Evolutionary conservation across 176 grass and related monocot species (phyloP).

Genomic region (Musa schizocarpa): DNA sequence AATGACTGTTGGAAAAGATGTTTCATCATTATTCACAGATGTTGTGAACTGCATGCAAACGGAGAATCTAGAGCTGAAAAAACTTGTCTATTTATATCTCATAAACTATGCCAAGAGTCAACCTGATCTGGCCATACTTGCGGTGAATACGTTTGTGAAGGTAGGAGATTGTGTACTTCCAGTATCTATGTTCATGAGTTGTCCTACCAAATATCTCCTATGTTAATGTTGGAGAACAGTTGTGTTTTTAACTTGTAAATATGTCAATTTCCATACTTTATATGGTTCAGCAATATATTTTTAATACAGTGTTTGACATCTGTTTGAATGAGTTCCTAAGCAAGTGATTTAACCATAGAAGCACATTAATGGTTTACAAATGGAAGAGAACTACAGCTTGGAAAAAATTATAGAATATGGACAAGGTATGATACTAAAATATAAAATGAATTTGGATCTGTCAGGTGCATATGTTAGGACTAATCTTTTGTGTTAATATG

Average conservation of each 20-base stretch:
- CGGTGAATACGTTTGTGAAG: slow-evolving; percentile 95
- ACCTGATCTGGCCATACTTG: slow-evolving; percentile 97
- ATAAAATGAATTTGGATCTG: background rate
- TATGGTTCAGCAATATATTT: background rate
- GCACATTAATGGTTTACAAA: background rate
- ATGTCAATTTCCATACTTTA: background rate
- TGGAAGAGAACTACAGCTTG: background rate
- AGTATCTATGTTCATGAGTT: background rate
- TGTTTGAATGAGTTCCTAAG: background rate
- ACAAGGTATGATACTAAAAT: background rate
- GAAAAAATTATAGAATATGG: background rate
- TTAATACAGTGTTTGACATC: background rate
- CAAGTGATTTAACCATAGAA: background rate
- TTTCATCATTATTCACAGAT: slow-evolving; percentile 94
- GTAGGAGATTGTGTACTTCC: slow-evolving; percentile 18
- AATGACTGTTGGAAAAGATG: slow-evolving; percentile 99
- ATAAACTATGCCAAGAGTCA: slow-evolving; percentile 99
- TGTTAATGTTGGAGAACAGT: background rate
- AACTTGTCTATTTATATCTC: slow-evolving; percentile 97
- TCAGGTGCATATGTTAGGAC: background rate
- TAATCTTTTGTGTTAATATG: background rate
- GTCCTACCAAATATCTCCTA: background rate
- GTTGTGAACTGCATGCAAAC: slow-evolving; percentile 99
- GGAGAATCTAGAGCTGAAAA: slow-evolving; percentile 94
- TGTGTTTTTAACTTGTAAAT: background rate